Base-by-base conservation (phyloP, 441 rosid genomes). In the Aleurites moluccanus region DNA sequence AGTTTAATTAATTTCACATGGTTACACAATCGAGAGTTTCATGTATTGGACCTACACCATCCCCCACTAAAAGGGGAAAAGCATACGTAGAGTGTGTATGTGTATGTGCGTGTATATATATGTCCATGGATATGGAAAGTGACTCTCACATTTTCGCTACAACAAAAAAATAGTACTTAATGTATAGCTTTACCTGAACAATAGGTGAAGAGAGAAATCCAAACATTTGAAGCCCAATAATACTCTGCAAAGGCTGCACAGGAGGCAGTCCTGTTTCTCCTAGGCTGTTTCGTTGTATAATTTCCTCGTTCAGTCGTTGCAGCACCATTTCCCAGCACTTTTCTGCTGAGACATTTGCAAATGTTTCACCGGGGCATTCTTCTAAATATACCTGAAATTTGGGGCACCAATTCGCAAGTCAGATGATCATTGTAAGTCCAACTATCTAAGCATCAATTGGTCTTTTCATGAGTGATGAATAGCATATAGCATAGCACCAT, bases 301-400 rank as follows among this genome's bases (percentile, higher is more conserved):
- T 86, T 87, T 91, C 96, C 21, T 82, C 83, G 64, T 83, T 91
- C 30, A 91, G 80, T 70, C 81, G 77, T 72, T 84, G 90, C 72
- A 85, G 40, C 76, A 93, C 96, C 89, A 85, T 89, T 71, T 89
- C 91, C 99, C 99, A 96, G 87, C 98, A 90, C 76, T 88, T 91
- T 73, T 89, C 89, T 7, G 89, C 88, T 30, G 97, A 92, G 80
- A 84, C 70, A 76, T 85, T 84, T 1, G 88, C 81, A 78, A 90
- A 87, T 67, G 80, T 81, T 73, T 83, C 87, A 47, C 75, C 78
- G 2, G 95, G 97, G 61, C 79, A 81, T 75, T 86, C 90, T 83
- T 93, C 98, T 28, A 91, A 75, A 65, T 89, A 85, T 50, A 96
- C 97, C 99, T 93, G 86, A 80, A 77, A 73, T 78, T 47, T 42